A percentile compares a stretch with the other conserved stretches of the same genome.
Conservation (phyloP, 2,329 filamentous ascomycete genomes). For the Ustilaginoidea virens region DNA sequence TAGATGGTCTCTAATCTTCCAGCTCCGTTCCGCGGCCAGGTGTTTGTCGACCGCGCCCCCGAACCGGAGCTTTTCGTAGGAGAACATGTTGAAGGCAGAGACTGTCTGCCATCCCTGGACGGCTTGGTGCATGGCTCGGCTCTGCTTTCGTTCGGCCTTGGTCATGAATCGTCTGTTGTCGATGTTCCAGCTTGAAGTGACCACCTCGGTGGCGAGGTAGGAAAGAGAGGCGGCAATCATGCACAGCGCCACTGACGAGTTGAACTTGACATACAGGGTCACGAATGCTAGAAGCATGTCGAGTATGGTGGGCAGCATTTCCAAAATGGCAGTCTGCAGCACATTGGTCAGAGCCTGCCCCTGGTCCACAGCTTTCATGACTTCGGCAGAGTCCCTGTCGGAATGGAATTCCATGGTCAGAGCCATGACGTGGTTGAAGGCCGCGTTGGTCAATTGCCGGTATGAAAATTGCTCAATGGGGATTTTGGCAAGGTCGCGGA, state of each 20-base stretch:
- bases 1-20: slow-evolving; percentile 9
- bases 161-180: slow-evolving; percentile 19
- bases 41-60: slow-evolving; percentile 11
- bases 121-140: slow-evolving; percentile 39
- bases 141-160: slow-evolving; percentile 30
- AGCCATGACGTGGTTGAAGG: slow-evolving; percentile 53
- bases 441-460: slow-evolving; percentile 39
- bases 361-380: slow-evolving; percentile 49
- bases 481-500: slow-evolving; percentile 13
- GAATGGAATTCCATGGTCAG: slow-evolving; percentile 58
- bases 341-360: slow-evolving; percentile 43
- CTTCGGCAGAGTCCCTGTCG: slow-evolving; percentile 45
- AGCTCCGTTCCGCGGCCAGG: slow-evolving; percentile 9
- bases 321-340: slow-evolving; percentile 37
- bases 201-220: slow-evolving; percentile 12
- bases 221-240: slow-evolving; percentile 12
- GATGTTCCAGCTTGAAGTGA: slow-evolving; percentile 21
- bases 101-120: slow-evolving; percentile 46
- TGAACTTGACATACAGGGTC: slow-evolving; percentile 47
- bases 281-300: slow-evolving; percentile 46
- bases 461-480: slow-evolving; percentile 26
- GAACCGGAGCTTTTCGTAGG: slow-evolving; percentile 14
- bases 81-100: slow-evolving; percentile 23
- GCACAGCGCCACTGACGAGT: slow-evolving; percentile 17
- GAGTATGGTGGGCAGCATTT: slow-evolving; percentile 43